These are phyloP conservation scores for Hansenula lynferdii DNA, from an alignment of 1,139 yeast genomes.

Conservation along the genomic window DNA sequence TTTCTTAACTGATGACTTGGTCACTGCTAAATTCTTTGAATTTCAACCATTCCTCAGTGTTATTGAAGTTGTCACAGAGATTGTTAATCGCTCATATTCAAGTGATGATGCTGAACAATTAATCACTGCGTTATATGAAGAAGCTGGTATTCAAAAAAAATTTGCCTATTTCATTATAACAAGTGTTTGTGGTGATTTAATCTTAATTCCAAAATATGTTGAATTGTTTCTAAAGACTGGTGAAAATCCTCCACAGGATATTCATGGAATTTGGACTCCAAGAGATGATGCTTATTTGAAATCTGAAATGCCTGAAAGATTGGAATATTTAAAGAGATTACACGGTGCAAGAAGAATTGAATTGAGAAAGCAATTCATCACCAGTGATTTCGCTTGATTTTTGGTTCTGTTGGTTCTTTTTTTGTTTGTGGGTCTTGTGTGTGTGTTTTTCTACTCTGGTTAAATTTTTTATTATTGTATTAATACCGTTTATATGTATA, in stretches of 20 bases:
- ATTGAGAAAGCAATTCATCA: constrained; percentile 33
- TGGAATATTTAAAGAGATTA: constrained; percentile 27
- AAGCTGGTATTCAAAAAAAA: constrained; percentile 39
- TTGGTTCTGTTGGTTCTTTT: background rate
- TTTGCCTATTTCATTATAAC: constrained; percentile 43
- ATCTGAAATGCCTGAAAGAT: constrained; percentile 26
- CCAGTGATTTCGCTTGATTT: constrained; percentile 26
- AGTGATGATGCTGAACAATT: constrained; percentile 40
- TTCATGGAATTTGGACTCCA: constrained; percentile 46
- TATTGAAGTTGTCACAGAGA: constrained; percentile 32
- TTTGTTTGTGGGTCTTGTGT: background rate
- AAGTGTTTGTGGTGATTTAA: constrained; percentile 44
- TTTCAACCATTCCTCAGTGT: constrained; percentile 22
- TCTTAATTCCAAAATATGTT: constrained; percentile 40
- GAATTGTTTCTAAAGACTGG: constrained; percentile 38
- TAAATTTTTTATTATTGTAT: background rate
- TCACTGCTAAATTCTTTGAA: constrained; percentile 20
- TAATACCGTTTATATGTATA: background rate
- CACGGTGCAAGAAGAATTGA: constrained; percentile 35
- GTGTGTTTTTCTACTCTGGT: no score
- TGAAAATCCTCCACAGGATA: constrained; percentile 37
- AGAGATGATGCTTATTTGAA: constrained; percentile 37
- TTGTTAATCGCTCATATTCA: constrained; percentile 37
- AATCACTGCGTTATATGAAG: constrained; percentile 36
- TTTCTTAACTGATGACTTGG: constrained; percentile 20